Percentiles rank a stretch among this genome's conserved stretches.
These are phyloP conservation scores for Leccinum solheimii DNA, from an alignment of 1,284 basidiomycete genomes.

Conservation along the genomic window DNA sequence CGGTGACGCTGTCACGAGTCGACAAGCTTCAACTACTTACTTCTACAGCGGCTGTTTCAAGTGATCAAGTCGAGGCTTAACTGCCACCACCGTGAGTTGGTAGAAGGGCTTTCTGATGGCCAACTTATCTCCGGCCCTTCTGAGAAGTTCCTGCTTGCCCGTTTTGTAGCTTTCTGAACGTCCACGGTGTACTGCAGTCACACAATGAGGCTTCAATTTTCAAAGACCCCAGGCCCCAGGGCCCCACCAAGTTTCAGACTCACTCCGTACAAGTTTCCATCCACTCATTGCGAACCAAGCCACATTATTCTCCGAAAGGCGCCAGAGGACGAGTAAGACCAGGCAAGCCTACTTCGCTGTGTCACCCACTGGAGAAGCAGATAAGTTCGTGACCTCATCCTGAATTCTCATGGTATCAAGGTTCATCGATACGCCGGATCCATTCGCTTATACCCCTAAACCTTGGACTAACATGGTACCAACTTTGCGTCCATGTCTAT, in stretches of 20 bases:
- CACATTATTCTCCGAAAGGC: neutral
- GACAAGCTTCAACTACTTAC: too few relatives aligned
- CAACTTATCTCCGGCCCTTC: neutral
- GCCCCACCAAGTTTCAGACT: neutral
- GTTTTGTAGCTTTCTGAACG: neutral
- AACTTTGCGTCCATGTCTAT: slow-evolving; percentile 27
- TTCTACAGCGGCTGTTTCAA: too few relatives aligned
- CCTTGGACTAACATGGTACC: slow-evolving; percentile 13
- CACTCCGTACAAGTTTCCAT: neutral
- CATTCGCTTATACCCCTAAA: neutral
- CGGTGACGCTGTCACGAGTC: too few relatives aligned
- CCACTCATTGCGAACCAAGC: neutral
- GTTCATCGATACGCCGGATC: slow-evolving; percentile 16
- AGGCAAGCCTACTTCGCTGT: neutral
- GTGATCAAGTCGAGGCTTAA: too few relatives aligned
- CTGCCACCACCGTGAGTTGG: too few relatives aligned
- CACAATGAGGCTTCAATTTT: neutral
- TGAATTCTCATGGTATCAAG: slow-evolving; percentile 21
- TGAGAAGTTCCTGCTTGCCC: neutral
- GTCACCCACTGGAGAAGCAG: neutral
- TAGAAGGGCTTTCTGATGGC: neutral
- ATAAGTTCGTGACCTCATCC: neutral
- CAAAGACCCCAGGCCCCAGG: neutral
- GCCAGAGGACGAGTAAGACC: neutral
- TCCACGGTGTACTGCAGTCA: neutral